These are phyloP conservation scores for Xylariaceae sp. DNA, from an alignment of 2,329 filamentous ascomycete genomes.

Conservation along the genomic window DNA sequence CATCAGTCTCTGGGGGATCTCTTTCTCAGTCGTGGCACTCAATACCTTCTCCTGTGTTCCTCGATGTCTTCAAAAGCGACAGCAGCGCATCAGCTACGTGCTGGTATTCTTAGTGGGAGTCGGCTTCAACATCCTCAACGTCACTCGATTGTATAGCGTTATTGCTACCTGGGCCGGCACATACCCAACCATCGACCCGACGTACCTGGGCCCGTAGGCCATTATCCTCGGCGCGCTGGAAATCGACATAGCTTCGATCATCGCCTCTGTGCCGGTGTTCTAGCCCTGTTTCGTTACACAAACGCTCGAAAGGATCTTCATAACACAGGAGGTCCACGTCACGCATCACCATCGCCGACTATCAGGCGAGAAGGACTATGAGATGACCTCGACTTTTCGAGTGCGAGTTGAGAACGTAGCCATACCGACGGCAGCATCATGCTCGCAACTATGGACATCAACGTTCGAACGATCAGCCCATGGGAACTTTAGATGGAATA, in stretches of 20 bases:
- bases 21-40: conserved; percentile 29
- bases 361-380: conserved; percentile 18
- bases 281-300: conserved; percentile 30
- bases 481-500: conserved; percentile 5
- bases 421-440: conserved; percentile 16
- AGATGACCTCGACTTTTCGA: conserved; percentile 5
- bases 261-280: conserved; percentile 33
- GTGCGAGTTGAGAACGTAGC: conserved; percentile 5
- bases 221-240: conserved; percentile 34
- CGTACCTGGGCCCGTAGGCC: conserved; percentile 33
- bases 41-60: conserved; percentile 30
- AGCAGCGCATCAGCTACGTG: conserved; percentile 30
- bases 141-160: conserved; percentile 32
- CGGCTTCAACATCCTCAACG: conserved; percentile 30
- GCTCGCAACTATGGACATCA: conserved; percentile 10
- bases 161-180: conserved; percentile 28
- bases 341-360: conserved; percentile 27
- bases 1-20: conserved; percentile 29
- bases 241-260: conserved; percentile 31
- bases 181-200: conserved; percentile 34
- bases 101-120: conserved; percentile 30
- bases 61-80: conserved; percentile 24
- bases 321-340: conserved; percentile 34
- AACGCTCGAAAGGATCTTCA: conserved; percentile 31
- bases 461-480: background rate